A percentile compares a stretch with the other conserved stretches of the same genome.
Conservation (phyloP, 2,329 filamentous ascomycete species). For the Colletotrichum endophyticum region DNA sequence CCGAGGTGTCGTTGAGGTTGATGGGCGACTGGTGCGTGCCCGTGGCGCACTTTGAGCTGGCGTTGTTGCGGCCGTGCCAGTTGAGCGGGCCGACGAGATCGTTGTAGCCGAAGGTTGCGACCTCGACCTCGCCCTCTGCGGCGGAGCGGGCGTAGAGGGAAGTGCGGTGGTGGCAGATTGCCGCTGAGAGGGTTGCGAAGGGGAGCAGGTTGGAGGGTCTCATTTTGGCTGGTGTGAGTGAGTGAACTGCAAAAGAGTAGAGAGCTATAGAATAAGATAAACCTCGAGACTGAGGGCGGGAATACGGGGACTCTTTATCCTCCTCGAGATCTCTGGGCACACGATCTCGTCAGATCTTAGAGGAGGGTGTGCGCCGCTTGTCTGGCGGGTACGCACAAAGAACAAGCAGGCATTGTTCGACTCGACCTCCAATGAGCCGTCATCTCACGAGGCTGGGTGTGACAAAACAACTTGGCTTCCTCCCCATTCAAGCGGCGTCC, state of each 20-base stretch:
- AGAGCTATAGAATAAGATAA: neutral
- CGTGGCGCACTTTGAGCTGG: slow-evolving; percentile 50
- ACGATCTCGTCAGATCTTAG: neutral
- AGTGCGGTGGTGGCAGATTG: slow-evolving; percentile 39
- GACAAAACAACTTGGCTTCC: neutral
- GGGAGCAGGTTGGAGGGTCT: slow-evolving; percentile 22
- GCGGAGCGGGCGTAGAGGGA: slow-evolving; percentile 29
- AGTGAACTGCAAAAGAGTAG: neutral
- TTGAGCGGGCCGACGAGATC: slow-evolving; percentile 52
- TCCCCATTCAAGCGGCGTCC: neutral
- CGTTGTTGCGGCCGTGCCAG: slow-evolving; percentile 51
- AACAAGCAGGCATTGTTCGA: neutral
- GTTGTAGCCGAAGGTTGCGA: slow-evolving; percentile 46
- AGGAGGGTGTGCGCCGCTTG: neutral
- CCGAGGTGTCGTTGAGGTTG: slow-evolving; percentile 42
- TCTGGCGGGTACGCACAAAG: neutral
- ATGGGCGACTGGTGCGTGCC: slow-evolving; percentile 62
- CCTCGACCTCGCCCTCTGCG: slow-evolving; percentile 30
- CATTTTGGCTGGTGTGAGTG: slow-evolving; percentile 18
- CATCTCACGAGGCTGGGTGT: slow-evolving; percentile 2
- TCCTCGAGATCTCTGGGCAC: neutral
- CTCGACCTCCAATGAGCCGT: neutral
- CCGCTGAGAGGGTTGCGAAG: slow-evolving; percentile 24
- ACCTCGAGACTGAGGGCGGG: neutral
- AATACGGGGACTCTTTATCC: neutral